Evolutionary conservation across 306 rosid genomes (phyloP), one percentile per base, ranked within the genome.

Genomic region (Echinosophora koreensis): DNA sequence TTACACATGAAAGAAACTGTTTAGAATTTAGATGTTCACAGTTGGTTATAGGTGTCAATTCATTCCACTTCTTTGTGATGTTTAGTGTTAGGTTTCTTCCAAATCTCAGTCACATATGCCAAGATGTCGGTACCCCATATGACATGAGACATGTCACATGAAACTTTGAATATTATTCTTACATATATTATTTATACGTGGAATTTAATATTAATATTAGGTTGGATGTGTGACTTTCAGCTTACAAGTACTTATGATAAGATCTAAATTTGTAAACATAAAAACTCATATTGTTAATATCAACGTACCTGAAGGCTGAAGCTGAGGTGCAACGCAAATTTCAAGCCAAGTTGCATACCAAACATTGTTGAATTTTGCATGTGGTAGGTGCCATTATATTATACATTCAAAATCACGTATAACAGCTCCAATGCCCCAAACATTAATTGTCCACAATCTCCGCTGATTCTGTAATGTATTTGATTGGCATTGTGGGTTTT

Each of bases 31-130:
- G 39, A 50, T 63, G 59, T 46, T 69, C 4, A 11, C 8, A 39
- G 42, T 44, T 44, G 15, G 59, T 56, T 49, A 57, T 10, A 16
- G 39, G 35, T 30, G 75, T 77, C 76, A 58, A 77, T n/a, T 57
- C 58, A 6, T n/a, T 41, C 57, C 60, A 56, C 15, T 32, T n/a
- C 0, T 10, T 32, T 27, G 15, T 42, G 37, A 18, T 52, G 35
- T 14, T 27, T 41, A 39, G 68, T 28, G 59, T 41, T 67, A 12
- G 62, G 62, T 56, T 42, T 56, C 18, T 30, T 58, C 42, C 52
- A 13, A 67, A 32, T 67, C 68, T 4, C 4, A 3, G 0, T 39
- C 38, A 18, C 52, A 50, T 8, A 42, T 28, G 59, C 59, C 34
- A 57, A 34, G 32, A 57, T 35, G 69, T 46, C 55, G 71, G 35